phyloP scores from a whole-genome alignment of 306 rosid genomes.

The Trifolium repens region DNA sequence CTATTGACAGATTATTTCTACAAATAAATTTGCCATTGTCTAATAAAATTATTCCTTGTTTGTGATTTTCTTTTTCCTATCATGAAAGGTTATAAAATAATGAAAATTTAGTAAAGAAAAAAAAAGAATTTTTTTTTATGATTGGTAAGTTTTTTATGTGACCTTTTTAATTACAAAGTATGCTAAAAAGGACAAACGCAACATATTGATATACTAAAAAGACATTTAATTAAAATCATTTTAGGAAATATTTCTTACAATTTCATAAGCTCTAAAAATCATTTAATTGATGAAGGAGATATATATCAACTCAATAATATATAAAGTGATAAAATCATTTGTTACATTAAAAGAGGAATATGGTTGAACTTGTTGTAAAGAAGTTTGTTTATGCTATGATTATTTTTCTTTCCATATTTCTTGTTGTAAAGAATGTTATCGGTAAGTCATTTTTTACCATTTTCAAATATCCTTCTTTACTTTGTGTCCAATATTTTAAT shows the following conservation, averaged over 20 bases:
- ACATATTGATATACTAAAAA: no score
- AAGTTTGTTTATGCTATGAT: background rate
- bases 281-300: no score
- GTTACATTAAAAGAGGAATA: background rate
- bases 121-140: no score
- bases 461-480: background rate
- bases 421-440: no score
- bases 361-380: background rate
- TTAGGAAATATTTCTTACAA: no score
- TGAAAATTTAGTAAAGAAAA: background rate
- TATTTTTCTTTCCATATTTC: no score
- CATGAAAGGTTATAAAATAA: background rate
- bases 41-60: no score
- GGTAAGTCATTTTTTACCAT: background rate
- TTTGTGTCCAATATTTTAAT: no score
- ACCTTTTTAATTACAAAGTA: background rate
- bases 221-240: background rate
- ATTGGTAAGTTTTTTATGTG: no score
- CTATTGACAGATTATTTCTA: no score
- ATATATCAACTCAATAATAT: background rate
- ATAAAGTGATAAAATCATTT: no score
- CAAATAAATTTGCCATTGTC: background rate
- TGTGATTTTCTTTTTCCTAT: background rate
- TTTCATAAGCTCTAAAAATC: no score
- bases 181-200: background rate